Evolutionary conservation across 2,329 filamentous ascomycete species (phyloP).

Genomic region (Exophiala dermatitidis): DNA sequence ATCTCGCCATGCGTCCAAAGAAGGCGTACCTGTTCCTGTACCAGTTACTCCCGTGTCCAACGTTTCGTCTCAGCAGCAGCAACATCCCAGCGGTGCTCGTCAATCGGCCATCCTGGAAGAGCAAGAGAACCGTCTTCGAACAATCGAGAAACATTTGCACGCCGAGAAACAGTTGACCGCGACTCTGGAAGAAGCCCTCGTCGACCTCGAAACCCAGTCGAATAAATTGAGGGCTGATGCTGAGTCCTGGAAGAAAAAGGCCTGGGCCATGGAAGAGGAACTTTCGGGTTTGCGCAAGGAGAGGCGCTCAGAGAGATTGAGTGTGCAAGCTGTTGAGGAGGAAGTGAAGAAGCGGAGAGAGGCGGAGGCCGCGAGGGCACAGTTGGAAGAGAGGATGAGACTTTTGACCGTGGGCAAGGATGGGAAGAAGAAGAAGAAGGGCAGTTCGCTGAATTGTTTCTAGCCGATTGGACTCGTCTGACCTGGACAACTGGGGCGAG

Average conservation of each 20-base stretch:
- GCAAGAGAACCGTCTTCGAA: conserved; percentile 87
- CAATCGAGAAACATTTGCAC: conserved; percentile 91
- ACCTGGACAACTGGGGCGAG: neutral
- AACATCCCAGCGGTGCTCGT: no score
- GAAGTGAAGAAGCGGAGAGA: conserved; percentile 87
- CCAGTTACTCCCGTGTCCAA: conserved; percentile 19
- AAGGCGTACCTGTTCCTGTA: conserved; percentile 41
- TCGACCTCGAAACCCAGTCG: conserved; percentile 83
- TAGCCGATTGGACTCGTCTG: conserved; percentile 39
- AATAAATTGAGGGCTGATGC: conserved; percentile 87
- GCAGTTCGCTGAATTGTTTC: conserved; percentile 94
- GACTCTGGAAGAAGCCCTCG: conserved; percentile 89
- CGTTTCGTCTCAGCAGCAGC: conserved; percentile 38
- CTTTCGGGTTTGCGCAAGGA: conserved; percentile 50
- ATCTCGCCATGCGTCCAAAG: conserved; percentile 73
- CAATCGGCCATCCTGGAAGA: conserved; percentile 76
- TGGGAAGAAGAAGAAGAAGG: conserved; percentile 72
- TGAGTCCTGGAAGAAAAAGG: conserved; percentile 85
- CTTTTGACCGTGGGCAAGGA: conserved; percentile 54
- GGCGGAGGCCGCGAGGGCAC: conserved; percentile 78
- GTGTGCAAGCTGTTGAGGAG: conserved; percentile 86
- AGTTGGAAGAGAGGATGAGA: conserved; percentile 92
- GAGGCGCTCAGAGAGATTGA: conserved; percentile 52
- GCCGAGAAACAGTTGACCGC: conserved; percentile 95
- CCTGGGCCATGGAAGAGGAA: conserved; percentile 63